Evolutionary conservation across 2,329 filamentous ascomycete species (phyloP).

Genomic region (Diaporthe citri): DNA sequence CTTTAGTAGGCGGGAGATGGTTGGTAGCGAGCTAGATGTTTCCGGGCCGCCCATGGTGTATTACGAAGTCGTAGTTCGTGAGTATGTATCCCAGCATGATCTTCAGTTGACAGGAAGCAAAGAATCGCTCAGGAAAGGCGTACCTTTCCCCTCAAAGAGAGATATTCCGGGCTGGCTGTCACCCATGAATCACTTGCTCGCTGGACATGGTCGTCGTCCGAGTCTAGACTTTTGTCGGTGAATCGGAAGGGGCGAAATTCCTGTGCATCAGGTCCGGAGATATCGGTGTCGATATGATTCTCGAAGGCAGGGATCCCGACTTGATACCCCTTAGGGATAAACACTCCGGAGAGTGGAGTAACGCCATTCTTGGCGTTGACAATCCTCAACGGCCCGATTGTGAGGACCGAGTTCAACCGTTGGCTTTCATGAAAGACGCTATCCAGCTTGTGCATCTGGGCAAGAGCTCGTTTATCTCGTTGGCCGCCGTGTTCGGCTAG

Average conservation of each 20-base stretch:
- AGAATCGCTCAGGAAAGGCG: conserved; percentile 54
- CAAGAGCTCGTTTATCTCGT: conserved; percentile 52
- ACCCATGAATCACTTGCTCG: conserved; percentile 31
- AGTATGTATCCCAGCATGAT: conserved; percentile 43
- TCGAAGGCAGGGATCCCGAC: conserved; percentile 52
- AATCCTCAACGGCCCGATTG: conserved; percentile 51
- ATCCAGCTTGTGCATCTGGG: conserved; percentile 53
- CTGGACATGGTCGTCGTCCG: not conserved
- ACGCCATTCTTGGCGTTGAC: conserved; percentile 47
- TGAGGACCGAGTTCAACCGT: conserved; percentile 54
- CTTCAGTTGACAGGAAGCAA: conserved; percentile 53
- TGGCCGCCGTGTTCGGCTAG: conserved; percentile 30
- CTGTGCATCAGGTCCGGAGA: conserved; percentile 47
- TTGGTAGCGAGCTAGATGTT: conserved; percentile 24
- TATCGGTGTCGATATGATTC: conserved; percentile 49
- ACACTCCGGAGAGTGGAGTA: conserved; percentile 49
- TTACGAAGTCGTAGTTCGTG: conserved; percentile 43
- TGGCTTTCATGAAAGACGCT: conserved; percentile 56
- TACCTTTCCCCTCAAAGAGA: conserved; percentile 53
- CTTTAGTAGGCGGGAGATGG: conserved; percentile 24
- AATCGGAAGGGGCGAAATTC: conserved; percentile 56
- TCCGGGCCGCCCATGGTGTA: conserved; percentile 10
- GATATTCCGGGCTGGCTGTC: conserved; percentile 40
- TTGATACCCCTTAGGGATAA: conserved; percentile 50
- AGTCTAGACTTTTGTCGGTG: conserved; percentile 1